Percentiles rank a stretch among this genome's conserved stretches.
Conservation (phyloP, 345 rosid genomes). For the Laguncularia racemosa region DNA sequence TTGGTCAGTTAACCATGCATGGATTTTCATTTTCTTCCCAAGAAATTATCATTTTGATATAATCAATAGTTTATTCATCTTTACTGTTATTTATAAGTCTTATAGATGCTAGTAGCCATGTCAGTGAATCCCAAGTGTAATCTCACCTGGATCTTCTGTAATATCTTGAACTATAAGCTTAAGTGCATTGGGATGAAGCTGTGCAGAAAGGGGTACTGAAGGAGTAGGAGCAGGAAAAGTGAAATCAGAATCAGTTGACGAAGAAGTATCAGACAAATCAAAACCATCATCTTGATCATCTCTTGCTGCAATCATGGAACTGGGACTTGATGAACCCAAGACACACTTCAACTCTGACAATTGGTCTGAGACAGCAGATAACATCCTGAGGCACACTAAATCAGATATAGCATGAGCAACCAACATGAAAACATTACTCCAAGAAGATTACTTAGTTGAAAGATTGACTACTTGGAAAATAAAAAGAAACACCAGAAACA, state of each 20-base stretch:
- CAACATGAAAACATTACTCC: slow-evolving; percentile 11
- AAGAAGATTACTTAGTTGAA: too few relatives aligned
- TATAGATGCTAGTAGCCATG: background rate
- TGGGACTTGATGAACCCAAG: slow-evolving; percentile 45
- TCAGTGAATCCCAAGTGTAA: slow-evolving; percentile 27
- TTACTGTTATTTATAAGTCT: too few relatives aligned
- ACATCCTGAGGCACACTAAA: slow-evolving; percentile 84
- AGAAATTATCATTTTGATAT: too few relatives aligned
- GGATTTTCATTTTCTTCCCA: too few relatives aligned
- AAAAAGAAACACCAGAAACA: too few relatives aligned
- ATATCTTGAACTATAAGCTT: slow-evolving; percentile 49
- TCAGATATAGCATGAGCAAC: slow-evolving; percentile 49
- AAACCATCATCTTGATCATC: slow-evolving; percentile 40
- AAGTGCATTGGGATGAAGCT: slow-evolving; percentile 20
- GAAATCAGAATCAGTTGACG: slow-evolving; percentile 51
- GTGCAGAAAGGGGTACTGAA: slow-evolving; percentile 20
- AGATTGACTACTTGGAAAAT: too few relatives aligned
- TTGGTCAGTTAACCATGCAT: too few relatives aligned
- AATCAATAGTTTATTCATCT: too few relatives aligned
- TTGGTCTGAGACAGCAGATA: slow-evolving; percentile 76
- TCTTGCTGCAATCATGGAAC: slow-evolving; percentile 32
- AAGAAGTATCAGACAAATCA: slow-evolving; percentile 56
- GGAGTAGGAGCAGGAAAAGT: slow-evolving; percentile 52
- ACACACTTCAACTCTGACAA: slow-evolving; percentile 66
- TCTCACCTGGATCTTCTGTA: slow-evolving; percentile 39